A percentile compares a stretch with the other conserved stretches of the same genome.
Conservation (phyloP, 2,329 filamentous ascomycete genomes). For the Didymella segeticola region DNA sequence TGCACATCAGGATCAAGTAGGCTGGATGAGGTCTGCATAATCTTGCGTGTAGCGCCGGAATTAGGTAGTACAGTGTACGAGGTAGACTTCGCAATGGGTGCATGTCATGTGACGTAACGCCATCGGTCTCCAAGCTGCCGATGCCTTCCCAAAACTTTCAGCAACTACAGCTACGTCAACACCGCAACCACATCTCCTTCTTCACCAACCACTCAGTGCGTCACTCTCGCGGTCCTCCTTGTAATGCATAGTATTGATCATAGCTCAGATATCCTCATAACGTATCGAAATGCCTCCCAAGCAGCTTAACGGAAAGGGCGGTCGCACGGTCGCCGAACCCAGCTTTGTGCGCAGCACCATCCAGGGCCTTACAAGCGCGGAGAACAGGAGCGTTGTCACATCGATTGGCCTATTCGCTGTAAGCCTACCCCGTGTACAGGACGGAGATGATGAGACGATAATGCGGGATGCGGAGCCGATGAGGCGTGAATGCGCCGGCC, state of each 20-base stretch:
- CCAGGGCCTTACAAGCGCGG: conserved; percentile 52
- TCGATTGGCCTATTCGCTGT: conserved; percentile 59
- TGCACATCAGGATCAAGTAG: no score
- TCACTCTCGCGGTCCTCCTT: background rate
- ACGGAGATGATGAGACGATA: conserved; percentile 9
- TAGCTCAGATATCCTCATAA: background rate
- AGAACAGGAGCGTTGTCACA: conserved; percentile 59
- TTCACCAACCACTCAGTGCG: conserved; percentile 17
- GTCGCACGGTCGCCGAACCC: conserved; percentile 41
- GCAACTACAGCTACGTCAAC: conserved; percentile 23
- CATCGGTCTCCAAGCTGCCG: conserved; percentile 12
- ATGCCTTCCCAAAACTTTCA: conserved; percentile 34
- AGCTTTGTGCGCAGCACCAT: conserved; percentile 51
- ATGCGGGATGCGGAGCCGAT: conserved; percentile 12
- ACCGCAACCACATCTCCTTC: conserved; percentile 12
- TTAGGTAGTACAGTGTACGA: no score
- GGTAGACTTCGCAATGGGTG: no score
- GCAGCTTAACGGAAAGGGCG: conserved; percentile 32
- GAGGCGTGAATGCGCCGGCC: background rate
- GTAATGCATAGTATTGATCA: background rate
- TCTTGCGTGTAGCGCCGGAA: no score
- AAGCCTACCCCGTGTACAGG: conserved; percentile 35
- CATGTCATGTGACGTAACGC: background rate
- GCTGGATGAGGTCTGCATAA: no score
- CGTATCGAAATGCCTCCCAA: conserved; percentile 39